Percentiles rank a stretch among this genome's conserved stretches.
Conservation (phyloP, 495 filamentous ascomycete species). For the Aspergillus affinis region DNA sequence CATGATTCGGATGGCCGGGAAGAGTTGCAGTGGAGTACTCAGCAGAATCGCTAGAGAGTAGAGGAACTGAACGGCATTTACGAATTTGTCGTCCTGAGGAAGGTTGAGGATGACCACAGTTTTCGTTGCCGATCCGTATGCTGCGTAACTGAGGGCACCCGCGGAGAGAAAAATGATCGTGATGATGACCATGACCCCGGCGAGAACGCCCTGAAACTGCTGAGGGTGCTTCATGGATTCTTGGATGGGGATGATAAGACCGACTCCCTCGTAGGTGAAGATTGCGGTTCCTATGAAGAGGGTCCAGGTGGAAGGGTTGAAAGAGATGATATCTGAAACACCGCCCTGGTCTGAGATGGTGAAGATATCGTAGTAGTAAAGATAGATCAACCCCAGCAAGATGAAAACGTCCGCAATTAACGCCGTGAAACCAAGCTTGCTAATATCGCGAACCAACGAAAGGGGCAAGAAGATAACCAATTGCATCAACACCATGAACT, state of each 20-base stretch:
- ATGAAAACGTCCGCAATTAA: slow-evolving; percentile 94
- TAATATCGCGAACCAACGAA: slow-evolving; percentile 91
- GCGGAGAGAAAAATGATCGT: slow-evolving; percentile 86
- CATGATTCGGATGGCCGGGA: slow-evolving; percentile 85
- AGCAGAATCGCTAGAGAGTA: slow-evolving; percentile 94
- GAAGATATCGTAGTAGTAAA: slow-evolving; percentile 92
- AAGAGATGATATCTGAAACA: slow-evolving; percentile 76
- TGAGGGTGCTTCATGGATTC: slow-evolving; percentile 88
- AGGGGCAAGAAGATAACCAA: slow-evolving; percentile 91
- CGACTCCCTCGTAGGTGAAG: slow-evolving; percentile 97
- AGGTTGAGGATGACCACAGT: slow-evolving; percentile 95
- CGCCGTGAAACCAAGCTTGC: slow-evolving; percentile 87
- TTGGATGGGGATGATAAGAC: slow-evolving; percentile 98
- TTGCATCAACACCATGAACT: slow-evolving; percentile 87
- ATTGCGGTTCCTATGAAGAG: slow-evolving; percentile 98
- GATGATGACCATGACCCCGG: slow-evolving; percentile 89
- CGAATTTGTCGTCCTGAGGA: slow-evolving; percentile 92
- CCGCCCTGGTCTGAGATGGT: slow-evolving; percentile 78
- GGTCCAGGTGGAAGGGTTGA: slow-evolving; percentile 89
- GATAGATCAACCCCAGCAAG: slow-evolving; percentile 83
- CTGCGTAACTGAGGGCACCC: slow-evolving; percentile 92
- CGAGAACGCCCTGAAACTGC: slow-evolving; percentile 85
- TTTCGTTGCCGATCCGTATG: slow-evolving; percentile 90
- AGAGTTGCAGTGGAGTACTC: slow-evolving; percentile 92
- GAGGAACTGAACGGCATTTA: slow-evolving; percentile 93